Percentiles rank a stretch among this genome's conserved stretches.
Evolutionary conservation across 2,329 filamentous ascomycete genomes (phyloP).

Genomic region (Boeremia exigua): DNA sequence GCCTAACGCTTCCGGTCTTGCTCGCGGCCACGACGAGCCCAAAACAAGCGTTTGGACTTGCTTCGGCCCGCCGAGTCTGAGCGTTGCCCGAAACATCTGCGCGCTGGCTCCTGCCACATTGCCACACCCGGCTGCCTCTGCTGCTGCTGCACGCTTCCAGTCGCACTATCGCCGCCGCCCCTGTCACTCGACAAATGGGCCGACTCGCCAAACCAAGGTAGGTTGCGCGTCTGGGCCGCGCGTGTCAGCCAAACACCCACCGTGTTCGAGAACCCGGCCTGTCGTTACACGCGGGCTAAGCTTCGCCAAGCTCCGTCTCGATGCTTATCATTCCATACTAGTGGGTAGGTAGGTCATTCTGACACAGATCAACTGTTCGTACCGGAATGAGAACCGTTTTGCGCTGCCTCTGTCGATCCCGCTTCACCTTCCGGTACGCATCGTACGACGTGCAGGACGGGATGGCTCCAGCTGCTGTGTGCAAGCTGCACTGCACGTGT

Average conservation of each 20-base stretch:
- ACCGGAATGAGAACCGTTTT: neutral
- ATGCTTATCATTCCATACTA: constrained; percentile 29
- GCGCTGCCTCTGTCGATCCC: constrained; percentile 2
- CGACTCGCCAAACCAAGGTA: constrained; percentile 5
- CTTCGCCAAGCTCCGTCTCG: constrained; percentile 33
- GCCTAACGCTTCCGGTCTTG: neutral
- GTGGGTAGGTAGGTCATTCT: constrained; percentile 8
- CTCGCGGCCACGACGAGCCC: neutral
- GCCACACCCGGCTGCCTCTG: neutral
- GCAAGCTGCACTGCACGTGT: neutral
- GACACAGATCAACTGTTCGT: constrained; percentile 19
- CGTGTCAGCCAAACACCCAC: constrained; percentile 2
- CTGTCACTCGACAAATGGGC: constrained; percentile 8
- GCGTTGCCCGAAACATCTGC: constrained; percentile 1
- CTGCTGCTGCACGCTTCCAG: neutral
- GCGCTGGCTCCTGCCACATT: constrained; percentile 8
- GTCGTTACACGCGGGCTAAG: constrained; percentile 23
- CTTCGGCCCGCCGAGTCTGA: neutral
- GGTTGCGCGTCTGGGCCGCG: constrained; percentile 5
- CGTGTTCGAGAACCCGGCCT: constrained; percentile 7
- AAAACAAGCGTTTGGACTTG: constrained; percentile 1
- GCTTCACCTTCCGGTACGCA: neutral
- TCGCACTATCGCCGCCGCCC: constrained; percentile 3
- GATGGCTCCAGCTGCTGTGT: neutral
- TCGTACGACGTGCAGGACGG: neutral